Evolutionary conservation across 495 filamentous ascomycete genomes (phyloP).

Genomic region (Amphirosellinia nigrospora): DNA sequence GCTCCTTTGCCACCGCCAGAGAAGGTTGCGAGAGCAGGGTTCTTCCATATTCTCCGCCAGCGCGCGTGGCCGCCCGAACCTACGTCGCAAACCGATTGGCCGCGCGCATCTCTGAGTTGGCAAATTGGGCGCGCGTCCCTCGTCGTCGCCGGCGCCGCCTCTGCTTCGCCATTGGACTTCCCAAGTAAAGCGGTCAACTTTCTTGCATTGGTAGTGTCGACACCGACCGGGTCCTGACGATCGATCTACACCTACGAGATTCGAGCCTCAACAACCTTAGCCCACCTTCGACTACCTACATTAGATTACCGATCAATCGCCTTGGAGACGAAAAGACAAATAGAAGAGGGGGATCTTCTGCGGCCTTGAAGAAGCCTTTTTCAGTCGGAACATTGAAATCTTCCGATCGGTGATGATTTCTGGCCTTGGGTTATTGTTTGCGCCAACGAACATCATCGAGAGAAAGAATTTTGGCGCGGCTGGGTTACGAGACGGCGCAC

Average conservation of each 20-base stretch:
- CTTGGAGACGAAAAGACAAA: neutral
- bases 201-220: neutral
- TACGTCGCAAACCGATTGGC: conserved; percentile 11
- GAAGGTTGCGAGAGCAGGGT: neutral
- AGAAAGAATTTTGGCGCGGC: neutral
- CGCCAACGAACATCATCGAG: neutral
- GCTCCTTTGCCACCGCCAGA: neutral
- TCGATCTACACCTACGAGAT: conserved; percentile 11
- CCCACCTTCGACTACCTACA: neutral
- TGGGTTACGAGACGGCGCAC: neutral
- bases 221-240: neutral
- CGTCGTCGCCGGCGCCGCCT: conserved; percentile 7
- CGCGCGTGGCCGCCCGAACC: conserved; percentile 11
- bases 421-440: neutral
- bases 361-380: neutral
- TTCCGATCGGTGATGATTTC: neutral
- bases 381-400: neutral
- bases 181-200: neutral
- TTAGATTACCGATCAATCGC: neutral
- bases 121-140: conserved; percentile 17
- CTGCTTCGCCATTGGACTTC: conserved; percentile 15
- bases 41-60: conserved; percentile 7
- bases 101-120: conserved; percentile 4
- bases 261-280: neutral
- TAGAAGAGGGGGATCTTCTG: neutral